Evolutionary conservation across 106 monocot genomes (phyloP).

Genomic region (Dendrobium nobile): DNA sequence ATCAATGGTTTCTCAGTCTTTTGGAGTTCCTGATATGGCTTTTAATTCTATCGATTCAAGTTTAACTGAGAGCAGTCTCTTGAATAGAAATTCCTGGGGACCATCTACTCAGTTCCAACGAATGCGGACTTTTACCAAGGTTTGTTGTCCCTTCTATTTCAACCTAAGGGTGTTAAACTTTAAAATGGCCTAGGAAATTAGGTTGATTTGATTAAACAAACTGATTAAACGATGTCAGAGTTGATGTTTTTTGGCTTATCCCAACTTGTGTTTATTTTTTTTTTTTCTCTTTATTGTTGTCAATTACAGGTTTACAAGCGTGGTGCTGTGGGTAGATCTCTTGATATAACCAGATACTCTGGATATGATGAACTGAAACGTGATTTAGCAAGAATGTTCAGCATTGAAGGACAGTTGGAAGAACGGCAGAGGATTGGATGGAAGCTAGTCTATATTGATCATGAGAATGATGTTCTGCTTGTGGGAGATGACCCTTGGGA

Average conservation of each 20-base stretch:
- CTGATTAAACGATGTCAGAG: neutral
- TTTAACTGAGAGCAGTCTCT: slow-evolving; percentile 55
- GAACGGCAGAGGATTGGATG: slow-evolving; percentile 81
- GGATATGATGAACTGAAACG: slow-evolving; percentile 86
- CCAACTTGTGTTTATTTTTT: neutral
- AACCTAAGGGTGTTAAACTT: neutral
- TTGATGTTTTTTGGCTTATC: too few species aligned
- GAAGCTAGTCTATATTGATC: slow-evolving; percentile 97
- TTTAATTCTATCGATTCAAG: slow-evolving; percentile 77
- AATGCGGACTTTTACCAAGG: slow-evolving; percentile 91
- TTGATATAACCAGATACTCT: slow-evolving; percentile 73
- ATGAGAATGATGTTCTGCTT: slow-evolving; percentile 83
- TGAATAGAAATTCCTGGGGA: slow-evolving; percentile 73
- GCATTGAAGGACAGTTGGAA: slow-evolving; percentile 86
- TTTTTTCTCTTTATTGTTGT: neutral
- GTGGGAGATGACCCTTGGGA: slow-evolving; percentile 99
- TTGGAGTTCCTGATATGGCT: slow-evolving; percentile 72
- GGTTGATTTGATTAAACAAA: neutral
- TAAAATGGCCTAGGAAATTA: neutral
- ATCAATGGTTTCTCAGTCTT: slow-evolving; percentile 78
- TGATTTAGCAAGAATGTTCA: slow-evolving; percentile 96
- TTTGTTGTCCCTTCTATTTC: slow-evolving; percentile 12
- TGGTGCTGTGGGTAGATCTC: slow-evolving; percentile 92
- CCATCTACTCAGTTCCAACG: slow-evolving; percentile 51
- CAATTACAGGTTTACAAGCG: slow-evolving; percentile 71